Evolutionary conservation across 2,329 filamentous ascomycete genomes (phyloP).

Genomic region (Chaetothyriales sp.): DNA sequence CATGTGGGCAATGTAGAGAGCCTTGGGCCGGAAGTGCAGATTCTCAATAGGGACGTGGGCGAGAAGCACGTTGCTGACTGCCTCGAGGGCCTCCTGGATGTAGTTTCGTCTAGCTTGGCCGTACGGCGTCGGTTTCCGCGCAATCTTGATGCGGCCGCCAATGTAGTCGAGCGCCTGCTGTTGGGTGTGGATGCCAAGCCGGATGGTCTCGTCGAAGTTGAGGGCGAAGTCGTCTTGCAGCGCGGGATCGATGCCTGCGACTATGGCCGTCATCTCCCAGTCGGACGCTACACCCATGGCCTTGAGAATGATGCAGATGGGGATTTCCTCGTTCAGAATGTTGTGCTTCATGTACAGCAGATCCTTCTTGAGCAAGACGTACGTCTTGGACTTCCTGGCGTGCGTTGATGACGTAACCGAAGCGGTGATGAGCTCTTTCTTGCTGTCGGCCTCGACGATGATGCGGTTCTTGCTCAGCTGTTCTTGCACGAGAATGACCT

Average conservation of each 20-base stretch:
- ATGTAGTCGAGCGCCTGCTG: slow-evolving; percentile 93
- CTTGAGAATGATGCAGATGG: slow-evolving; percentile 84
- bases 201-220: slow-evolving; percentile 86
- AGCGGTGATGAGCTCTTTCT: slow-evolving; percentile 86
- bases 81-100: slow-evolving; percentile 83
- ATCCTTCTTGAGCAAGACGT: slow-evolving; percentile 88
- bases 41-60: slow-evolving; percentile 86
- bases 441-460: slow-evolving; percentile 84
- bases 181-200: slow-evolving; percentile 75
- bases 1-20: slow-evolving; percentile 94
- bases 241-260: slow-evolving; percentile 70
- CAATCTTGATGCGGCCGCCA: slow-evolving; percentile 75
- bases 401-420: slow-evolving; percentile 95
- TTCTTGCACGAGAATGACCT: slow-evolving; percentile 96
- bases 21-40: slow-evolving; percentile 92
- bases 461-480: slow-evolving; percentile 98
- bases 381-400: slow-evolving; percentile 95
- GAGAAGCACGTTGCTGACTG: slow-evolving; percentile 81
- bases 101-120: slow-evolving; percentile 57
- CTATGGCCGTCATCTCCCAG: slow-evolving; percentile 83
- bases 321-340: slow-evolving; percentile 82
- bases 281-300: slow-evolving; percentile 89
- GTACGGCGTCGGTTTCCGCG: slow-evolving; percentile 46
- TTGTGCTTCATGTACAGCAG: slow-evolving; percentile 77
- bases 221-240: slow-evolving; percentile 93